Evolutionary conservation across 2,329 filamentous ascomycete genomes (phyloP), one percentile per base, ranked within the genome.

Genomic region (Ceratocystis lukuohia): DNA sequence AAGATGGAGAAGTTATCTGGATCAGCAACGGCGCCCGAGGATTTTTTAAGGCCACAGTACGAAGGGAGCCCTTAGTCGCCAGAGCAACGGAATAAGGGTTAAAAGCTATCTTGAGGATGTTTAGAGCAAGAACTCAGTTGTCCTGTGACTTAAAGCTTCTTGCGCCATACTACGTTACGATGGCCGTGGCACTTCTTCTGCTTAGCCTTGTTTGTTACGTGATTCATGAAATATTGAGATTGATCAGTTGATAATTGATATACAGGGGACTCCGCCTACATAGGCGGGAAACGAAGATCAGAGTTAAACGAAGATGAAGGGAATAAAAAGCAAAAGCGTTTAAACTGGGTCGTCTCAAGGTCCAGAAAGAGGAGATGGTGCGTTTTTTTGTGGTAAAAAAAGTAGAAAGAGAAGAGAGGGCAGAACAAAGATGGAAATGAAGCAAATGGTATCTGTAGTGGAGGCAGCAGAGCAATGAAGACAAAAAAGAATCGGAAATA

Each of bases 1-100:
- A 79, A 2, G 80, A 89, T 69, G 89, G 87, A 0, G 92, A 96
- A 74, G 80, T 86, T 65, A 88, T 92, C 69, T 96, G 91, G 88
- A 77, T 96, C 65, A 96, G 91, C 74, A 96, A 93, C 74, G 91
- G 89, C 0, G 88, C 93, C 1, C 82, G 88, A 69, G 93, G 93
- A 0, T 96, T 96, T 70, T 78, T 86, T 12, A 77, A 74, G 67
- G 83, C 81, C 0, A 76, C 70, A 50, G 69, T 82, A 37, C 56
- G 37, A 30, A 57, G 15, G 20, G 22, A 22, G 3, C 5, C 48
- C 15, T 15, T 25, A 17, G 25, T 22, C 22, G 22, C 4, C n/a
- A 22, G 3, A 6, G 1, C 10, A 6, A 41, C 37, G 10, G 37
- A 3, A 12, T 57, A 57, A 57, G 25, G 53, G 25, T 33, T 33